Conservation (phyloP, 371 early-diverging fungal species). For the Nematocida homosporus region DNA sequence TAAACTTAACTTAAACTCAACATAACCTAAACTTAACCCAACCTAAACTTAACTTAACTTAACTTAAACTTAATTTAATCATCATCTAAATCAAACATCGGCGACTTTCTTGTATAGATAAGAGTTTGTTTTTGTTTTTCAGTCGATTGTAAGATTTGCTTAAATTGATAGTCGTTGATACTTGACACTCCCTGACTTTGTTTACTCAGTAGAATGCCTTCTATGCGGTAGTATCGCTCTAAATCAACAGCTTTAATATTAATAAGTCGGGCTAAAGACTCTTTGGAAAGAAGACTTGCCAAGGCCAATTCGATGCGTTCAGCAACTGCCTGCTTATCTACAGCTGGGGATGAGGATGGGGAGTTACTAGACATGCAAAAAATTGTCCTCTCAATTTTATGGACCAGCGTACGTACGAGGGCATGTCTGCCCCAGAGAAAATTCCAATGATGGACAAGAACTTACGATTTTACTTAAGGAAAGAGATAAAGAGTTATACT, state of each 20-base stretch:
- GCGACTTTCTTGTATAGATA: conserved; percentile 21
- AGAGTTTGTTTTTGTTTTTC: conserved; percentile 36
- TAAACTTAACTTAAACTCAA: no score
- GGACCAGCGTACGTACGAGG: conserved; percentile 19
- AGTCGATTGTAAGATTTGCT: conserved; percentile 24
- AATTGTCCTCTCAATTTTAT: conserved; percentile 54
- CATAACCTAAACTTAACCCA: background rate
- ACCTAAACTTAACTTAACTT: background rate
- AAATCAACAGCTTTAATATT: conserved; percentile 46
- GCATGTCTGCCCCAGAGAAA: conserved; percentile 7
- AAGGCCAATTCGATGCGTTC: conserved; percentile 3
- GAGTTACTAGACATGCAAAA: conserved; percentile 11
- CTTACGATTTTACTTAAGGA: conserved; percentile 36
- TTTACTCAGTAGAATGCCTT: conserved; percentile 1
- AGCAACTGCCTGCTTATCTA: conserved; percentile 15
- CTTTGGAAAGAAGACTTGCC: conserved; percentile 9
- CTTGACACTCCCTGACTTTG: background rate
- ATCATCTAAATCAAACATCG: conserved; percentile 27
- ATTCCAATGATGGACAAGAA: conserved; percentile 52
- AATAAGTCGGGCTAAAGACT: conserved; percentile 16
- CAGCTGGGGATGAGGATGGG: background rate
- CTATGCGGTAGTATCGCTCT: conserved; percentile 55
- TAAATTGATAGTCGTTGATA: conserved; percentile 22
- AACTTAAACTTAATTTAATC: background rate
- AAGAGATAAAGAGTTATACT: conserved; percentile 34